Conservation (phyloP, 2,329 filamentous ascomycete species). For the Trichoderma simmonsii region DNA sequence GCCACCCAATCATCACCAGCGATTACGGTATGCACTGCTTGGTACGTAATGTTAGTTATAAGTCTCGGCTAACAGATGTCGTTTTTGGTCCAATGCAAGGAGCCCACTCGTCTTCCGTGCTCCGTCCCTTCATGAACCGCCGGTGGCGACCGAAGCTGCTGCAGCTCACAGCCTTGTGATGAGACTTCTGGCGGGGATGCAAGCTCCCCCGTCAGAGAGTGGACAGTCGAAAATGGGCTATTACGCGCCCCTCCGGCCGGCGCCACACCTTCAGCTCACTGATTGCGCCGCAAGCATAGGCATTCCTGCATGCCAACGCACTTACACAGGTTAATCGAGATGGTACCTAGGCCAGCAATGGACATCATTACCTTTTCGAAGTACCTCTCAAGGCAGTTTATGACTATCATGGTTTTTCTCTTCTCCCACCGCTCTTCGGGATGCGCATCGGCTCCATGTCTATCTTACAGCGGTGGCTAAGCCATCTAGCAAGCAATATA, state of each 20-base stretch:
- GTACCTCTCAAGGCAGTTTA: not conserved
- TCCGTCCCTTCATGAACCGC: not conserved
- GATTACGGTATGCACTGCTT: not conserved
- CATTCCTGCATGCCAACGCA: not conserved
- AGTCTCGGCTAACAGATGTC: not conserved
- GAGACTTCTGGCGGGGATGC: not conserved
- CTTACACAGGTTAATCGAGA: not conserved
- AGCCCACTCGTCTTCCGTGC: not conserved
- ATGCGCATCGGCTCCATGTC: not conserved
- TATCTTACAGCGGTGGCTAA: not conserved
- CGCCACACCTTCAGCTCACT: not conserved
- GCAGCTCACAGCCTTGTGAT: not conserved
- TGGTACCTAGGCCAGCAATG: not conserved
- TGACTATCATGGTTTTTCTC: not conserved
- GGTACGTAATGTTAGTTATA: not conserved
- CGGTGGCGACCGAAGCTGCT: slow-evolving; percentile 1
- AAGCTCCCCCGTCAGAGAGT: not conserved
- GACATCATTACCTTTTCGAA: not conserved
- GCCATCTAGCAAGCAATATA: not conserved
- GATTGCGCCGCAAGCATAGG: not conserved
- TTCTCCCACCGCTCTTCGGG: not conserved
- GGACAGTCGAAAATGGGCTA: not conserved
- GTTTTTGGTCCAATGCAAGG: not conserved
- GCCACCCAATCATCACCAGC: not conserved
- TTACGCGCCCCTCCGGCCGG: not conserved